These are phyloP conservation scores for Coemansia sp. DNA, from an alignment of 192 early-diverging fungal genomes.

Conservation along the genomic window DNA sequence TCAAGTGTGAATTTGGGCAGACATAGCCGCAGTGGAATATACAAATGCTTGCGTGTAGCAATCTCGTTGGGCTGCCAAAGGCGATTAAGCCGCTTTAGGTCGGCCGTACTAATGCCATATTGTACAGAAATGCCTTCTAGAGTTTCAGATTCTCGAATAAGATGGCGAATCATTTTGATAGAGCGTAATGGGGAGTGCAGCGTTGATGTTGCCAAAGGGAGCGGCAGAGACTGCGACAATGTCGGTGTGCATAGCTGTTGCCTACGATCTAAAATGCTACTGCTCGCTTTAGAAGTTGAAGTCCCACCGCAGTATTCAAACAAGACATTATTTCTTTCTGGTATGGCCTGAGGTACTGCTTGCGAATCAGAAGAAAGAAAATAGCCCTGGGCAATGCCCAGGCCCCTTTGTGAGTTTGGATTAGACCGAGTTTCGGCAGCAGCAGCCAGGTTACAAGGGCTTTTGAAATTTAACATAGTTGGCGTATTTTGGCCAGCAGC, in stretches of 20 bases:
- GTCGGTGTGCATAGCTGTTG: background rate
- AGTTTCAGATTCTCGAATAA: conserved; percentile 18
- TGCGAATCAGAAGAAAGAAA: too few species aligned
- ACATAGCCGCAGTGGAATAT: conserved; percentile 49
- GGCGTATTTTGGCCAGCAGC: conserved; percentile 1
- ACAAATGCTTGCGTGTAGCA: conserved; percentile 31
- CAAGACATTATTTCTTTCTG: too few species aligned
- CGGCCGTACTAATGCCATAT: conserved; percentile 33
- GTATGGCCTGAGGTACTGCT: too few species aligned
- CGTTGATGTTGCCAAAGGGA: background rate
- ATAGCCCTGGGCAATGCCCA: too few species aligned
- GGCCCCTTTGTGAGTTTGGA: too few species aligned
- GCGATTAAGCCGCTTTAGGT: conserved; percentile 46
- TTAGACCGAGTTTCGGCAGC: too few species aligned
- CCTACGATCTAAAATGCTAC: background rate
- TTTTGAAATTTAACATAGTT: too few species aligned
- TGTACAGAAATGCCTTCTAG: conserved; percentile 40
- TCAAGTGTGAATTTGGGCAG: conserved; percentile 21
- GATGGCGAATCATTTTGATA: conserved; percentile 45
- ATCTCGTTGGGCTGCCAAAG: conserved; percentile 47
- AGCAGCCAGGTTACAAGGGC: too few species aligned
- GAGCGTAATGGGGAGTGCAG: conserved; percentile 15
- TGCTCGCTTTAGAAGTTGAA: background rate
- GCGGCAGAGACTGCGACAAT: conserved; percentile 1
- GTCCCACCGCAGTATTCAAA: background rate